phyloP scores from a whole-genome alignment of 768 basidiomycete genomes.

The Termitomyces sp. region DNA sequence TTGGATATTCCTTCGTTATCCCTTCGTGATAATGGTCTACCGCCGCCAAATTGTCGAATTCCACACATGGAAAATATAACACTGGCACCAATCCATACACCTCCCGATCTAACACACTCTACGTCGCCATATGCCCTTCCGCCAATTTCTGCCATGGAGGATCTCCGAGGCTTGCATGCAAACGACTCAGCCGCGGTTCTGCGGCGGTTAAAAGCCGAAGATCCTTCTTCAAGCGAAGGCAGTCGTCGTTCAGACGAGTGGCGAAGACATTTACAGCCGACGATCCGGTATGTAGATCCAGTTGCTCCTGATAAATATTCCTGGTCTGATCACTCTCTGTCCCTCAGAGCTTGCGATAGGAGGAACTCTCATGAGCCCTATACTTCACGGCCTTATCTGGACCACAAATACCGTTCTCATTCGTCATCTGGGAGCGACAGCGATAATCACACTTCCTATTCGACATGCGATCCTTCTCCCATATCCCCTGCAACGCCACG shows the following conservation, averaged over 20 bases:
- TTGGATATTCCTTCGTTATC: constrained; percentile 29
- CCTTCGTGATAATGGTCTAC: constrained; percentile 12
- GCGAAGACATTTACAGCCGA: constrained; percentile 41
- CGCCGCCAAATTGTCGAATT: not conserved
- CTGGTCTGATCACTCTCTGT: not conserved
- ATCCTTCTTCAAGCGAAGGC: constrained; percentile 27
- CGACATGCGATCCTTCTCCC: constrained; percentile 48
- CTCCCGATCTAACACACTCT: constrained; percentile 20
- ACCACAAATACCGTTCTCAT: constrained; percentile 10
- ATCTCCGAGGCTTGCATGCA: constrained; percentile 44
- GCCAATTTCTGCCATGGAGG: constrained; percentile 66
- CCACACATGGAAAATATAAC: constrained; percentile 26
- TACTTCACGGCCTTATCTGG: constrained; percentile 11
- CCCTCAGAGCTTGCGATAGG: constrained; percentile 1
- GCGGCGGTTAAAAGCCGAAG: constrained; percentile 55
- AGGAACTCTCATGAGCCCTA: not conserved
- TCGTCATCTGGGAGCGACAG: constrained; percentile 15
- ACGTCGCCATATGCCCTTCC: constrained; percentile 51
- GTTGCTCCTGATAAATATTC: not conserved
- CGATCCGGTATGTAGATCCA: constrained; percentile 14
- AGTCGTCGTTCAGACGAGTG: constrained; percentile 22
- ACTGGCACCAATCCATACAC: constrained; percentile 36
- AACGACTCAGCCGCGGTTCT: constrained; percentile 65
- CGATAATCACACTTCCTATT: constrained; percentile 27
- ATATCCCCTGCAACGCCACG: constrained; percentile 52